Evolutionary conservation across 768 basidiomycete species (phyloP).

Genomic region (Xerocomus potaroensis): DNA sequence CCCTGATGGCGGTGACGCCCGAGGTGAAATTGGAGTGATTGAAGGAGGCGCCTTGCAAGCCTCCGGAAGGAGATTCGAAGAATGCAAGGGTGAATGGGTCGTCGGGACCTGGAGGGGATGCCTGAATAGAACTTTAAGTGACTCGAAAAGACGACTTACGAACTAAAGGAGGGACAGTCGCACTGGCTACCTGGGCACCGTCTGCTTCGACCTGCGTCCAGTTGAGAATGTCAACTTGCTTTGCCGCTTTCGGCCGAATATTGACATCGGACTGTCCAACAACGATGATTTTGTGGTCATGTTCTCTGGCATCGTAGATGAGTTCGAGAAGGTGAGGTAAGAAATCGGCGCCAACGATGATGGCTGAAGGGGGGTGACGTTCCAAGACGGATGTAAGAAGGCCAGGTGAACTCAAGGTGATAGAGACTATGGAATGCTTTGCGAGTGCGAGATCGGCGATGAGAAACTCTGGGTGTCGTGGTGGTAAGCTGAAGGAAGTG

Average conservation of each 20-base stretch:
- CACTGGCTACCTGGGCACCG: conserved; percentile 46
- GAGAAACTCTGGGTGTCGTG: conserved; percentile 55
- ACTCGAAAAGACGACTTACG: conserved; percentile 39
- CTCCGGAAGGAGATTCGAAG: conserved; percentile 49
- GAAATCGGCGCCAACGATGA: conserved; percentile 65
- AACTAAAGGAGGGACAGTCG: conserved; percentile 42
- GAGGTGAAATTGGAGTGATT: conserved; percentile 87
- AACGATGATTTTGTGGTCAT: conserved; percentile 60
- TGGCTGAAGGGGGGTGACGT: conserved; percentile 62
- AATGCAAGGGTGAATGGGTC: conserved; percentile 70
- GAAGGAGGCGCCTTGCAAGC: conserved; percentile 57
- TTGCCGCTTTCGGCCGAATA: conserved; percentile 43
- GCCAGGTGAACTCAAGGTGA: conserved; percentile 56
- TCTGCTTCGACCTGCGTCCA: conserved; percentile 72
- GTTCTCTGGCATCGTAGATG: conserved; percentile 56
- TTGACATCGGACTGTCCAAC: conserved; percentile 59
- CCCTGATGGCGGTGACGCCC: conserved; percentile 76
- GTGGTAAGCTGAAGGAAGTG: neutral
- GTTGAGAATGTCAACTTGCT: conserved; percentile 51
- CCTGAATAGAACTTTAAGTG: neutral
- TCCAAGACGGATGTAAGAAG: conserved; percentile 66
- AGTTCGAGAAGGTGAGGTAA: conserved; percentile 68
- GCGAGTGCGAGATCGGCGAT: conserved; percentile 77
- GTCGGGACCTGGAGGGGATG: conserved; percentile 29
- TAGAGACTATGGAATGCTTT: conserved; percentile 61